Conservation (phyloP, 73 alveolate genomes). For the Paramecium pentaurelia region DNA sequence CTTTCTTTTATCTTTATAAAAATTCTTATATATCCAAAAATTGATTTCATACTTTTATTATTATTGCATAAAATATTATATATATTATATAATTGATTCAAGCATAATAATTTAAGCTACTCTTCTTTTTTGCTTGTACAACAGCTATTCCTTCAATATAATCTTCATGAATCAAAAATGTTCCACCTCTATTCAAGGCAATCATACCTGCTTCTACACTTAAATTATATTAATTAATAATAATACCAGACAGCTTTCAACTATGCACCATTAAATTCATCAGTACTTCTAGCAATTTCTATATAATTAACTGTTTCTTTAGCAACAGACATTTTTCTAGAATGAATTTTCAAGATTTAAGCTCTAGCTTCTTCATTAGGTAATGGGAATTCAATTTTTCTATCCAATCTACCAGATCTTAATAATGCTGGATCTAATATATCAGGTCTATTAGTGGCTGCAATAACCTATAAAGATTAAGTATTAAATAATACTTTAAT, state of each 20-base stretch:
- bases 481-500: conserved; percentile 72
- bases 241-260: conserved; percentile 56
- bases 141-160: conserved; percentile 61
- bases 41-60: background rate
- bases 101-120: conserved; percentile 57
- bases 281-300: conserved; percentile 63
- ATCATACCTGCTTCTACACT: conserved; percentile 65
- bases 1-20: background rate
- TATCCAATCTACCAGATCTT: conserved; percentile 99
- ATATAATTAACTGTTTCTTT: conserved; percentile 70
- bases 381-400: conserved; percentile 99
- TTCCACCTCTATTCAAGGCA: conserved; percentile 62
- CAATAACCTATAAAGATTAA: conserved; percentile 27
- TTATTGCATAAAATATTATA: background rate
- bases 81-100: conserved; percentile 14
- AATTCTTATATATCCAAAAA: conserved; percentile 3
- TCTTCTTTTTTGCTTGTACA: conserved; percentile 58
- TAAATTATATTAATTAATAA: background rate
- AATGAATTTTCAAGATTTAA: conserved; percentile 97
- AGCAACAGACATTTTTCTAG: conserved; percentile 98
- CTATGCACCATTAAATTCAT: conserved; percentile 60
- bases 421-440: conserved; percentile 99
- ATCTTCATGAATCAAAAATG: conserved; percentile 60
- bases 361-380: conserved; percentile 99
- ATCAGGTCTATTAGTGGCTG: conserved; percentile 96